These are phyloP conservation scores for Phialophora verrucosa DNA, from an alignment of 2,329 filamentous ascomycete species.

Conservation along the genomic window DNA sequence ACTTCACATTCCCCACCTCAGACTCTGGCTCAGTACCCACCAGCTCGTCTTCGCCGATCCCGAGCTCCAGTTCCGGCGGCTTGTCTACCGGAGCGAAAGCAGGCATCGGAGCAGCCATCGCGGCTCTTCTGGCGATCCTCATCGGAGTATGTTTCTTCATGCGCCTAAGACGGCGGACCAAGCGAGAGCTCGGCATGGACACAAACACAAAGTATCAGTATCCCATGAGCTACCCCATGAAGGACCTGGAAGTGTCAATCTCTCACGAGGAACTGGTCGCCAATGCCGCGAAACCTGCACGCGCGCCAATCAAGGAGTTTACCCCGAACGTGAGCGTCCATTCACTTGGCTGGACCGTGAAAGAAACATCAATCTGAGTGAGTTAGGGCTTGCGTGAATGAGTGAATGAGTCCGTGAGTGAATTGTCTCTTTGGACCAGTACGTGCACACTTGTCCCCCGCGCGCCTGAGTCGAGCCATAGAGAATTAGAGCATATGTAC, in stretches of 20 bases:
- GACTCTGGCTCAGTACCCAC: not conserved
- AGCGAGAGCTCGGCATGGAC: slow-evolving; percentile 3
- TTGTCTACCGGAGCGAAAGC: slow-evolving; percentile 18
- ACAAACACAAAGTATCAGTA: not conserved
- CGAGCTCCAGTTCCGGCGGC: slow-evolving; percentile 6
- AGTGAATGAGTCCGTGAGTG: not conserved
- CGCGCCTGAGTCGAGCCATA: not conserved
- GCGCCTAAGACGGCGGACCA: slow-evolving; percentile 1
- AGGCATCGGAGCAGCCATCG: slow-evolving; percentile 13
- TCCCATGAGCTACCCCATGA: slow-evolving; percentile 8
- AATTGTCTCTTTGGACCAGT: not conserved
- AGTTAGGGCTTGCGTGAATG: not conserved
- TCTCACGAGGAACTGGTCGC: slow-evolving; percentile 17
- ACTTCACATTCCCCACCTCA: slow-evolving; percentile 21
- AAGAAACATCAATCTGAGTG: slow-evolving; percentile 10
- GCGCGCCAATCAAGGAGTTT: slow-evolving; percentile 13
- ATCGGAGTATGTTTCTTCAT: not conserved
- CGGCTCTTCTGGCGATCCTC: slow-evolving; percentile 2
- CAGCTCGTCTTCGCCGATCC: not conserved
- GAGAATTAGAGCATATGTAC: not conserved
- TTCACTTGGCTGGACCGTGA: not conserved
- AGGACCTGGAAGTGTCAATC: slow-evolving; percentile 11
- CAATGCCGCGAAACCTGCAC: slow-evolving; percentile 8
- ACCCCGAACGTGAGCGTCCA: slow-evolving; percentile 9
- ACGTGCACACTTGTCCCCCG: not conserved